Conservation (phyloP, 306 rosid species). For the Geum urbanum region DNA sequence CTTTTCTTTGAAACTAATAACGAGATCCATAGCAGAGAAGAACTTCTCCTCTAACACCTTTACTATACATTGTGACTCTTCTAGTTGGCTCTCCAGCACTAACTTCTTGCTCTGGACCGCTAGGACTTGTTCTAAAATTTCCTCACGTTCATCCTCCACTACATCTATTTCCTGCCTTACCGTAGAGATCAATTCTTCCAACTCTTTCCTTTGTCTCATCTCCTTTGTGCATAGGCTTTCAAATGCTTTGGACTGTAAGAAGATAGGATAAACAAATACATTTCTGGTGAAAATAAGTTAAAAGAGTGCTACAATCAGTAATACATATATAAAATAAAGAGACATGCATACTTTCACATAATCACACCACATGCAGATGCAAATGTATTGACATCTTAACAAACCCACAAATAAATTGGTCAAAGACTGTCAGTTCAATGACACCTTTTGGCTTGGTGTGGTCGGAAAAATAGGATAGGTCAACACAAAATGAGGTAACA, state of each 20-base stretch:
- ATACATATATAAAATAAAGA: background rate
- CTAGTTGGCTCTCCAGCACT: slow-evolving; percentile 39
- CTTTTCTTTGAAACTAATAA: slow-evolving; percentile 71
- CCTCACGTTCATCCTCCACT: slow-evolving; percentile 41
- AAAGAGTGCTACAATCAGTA: background rate
- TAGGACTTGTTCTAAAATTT: slow-evolving; percentile 39
- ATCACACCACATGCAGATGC: background rate
- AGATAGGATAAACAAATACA: slow-evolving; percentile 25
- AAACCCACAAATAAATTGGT: background rate
- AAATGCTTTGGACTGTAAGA: slow-evolving; percentile 54
- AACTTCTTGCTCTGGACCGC: slow-evolving; percentile 48
- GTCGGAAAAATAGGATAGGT: background rate
- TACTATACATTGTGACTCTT: slow-evolving; percentile 38
- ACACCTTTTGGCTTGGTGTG: too few relatives aligned
- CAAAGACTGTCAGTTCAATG: too few relatives aligned
- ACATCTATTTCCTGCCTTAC: slow-evolving; percentile 49
- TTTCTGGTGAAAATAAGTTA: slow-evolving; percentile 26
- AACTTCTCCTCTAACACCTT: slow-evolving; percentile 81
- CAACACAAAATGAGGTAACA: background rate
- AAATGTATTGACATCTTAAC: background rate
- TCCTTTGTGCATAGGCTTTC: slow-evolving; percentile 48
- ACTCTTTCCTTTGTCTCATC: slow-evolving; percentile 46
- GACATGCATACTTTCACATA: background rate
- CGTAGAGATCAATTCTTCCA: slow-evolving; percentile 47
- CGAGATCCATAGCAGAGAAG: slow-evolving; percentile 64